Evolutionary conservation across 768 basidiomycete genomes (phyloP).

Genomic region (Thelephora ganbajun): DNA sequence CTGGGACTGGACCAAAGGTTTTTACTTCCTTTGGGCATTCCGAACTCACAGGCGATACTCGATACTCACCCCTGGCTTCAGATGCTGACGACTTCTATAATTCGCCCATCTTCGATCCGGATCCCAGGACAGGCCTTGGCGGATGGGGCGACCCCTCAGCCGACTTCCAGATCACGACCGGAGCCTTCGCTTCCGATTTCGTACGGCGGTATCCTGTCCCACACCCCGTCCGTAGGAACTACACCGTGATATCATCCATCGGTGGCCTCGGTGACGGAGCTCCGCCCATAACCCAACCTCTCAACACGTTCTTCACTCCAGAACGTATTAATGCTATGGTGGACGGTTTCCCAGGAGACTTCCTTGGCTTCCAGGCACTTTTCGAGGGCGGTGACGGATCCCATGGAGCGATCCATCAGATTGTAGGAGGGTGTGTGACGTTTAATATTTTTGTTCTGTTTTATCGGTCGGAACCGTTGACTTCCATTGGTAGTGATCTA

Average conservation of each 20-base stretch:
- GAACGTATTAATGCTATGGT: conserved; percentile 14
- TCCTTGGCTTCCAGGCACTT: conserved; percentile 16
- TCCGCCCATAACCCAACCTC: conserved; percentile 4
- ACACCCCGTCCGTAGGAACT: conserved; percentile 21
- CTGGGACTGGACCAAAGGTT: conserved; percentile 18
- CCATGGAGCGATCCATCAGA: conserved; percentile 20
- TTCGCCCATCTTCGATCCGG: conserved; percentile 11
- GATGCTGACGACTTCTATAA: conserved; percentile 12
- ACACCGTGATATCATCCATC: conserved; percentile 18
- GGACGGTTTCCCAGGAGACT: conserved; percentile 18
- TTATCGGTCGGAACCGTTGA: not conserved
- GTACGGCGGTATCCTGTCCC: conserved; percentile 18
- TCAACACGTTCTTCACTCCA: conserved; percentile 16
- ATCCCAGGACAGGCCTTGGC: conserved; percentile 14
- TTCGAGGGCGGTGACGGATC: conserved; percentile 19
- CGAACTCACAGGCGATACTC: not conserved
- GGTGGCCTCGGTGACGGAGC: conserved; percentile 6
- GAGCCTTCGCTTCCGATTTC: conserved; percentile 15
- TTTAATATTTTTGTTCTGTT: not conserved
- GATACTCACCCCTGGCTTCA: not conserved
- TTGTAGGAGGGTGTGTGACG: conserved; percentile 15
- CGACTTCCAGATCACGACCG: conserved; percentile 13
- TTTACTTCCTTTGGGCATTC: not conserved
- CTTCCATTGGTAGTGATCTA: conserved; percentile 9
- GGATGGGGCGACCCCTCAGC: conserved; percentile 14